Evolutionary conservation across 495 filamentous ascomycete species (phyloP).

Genomic region (Tetracladium setigerum): DNA sequence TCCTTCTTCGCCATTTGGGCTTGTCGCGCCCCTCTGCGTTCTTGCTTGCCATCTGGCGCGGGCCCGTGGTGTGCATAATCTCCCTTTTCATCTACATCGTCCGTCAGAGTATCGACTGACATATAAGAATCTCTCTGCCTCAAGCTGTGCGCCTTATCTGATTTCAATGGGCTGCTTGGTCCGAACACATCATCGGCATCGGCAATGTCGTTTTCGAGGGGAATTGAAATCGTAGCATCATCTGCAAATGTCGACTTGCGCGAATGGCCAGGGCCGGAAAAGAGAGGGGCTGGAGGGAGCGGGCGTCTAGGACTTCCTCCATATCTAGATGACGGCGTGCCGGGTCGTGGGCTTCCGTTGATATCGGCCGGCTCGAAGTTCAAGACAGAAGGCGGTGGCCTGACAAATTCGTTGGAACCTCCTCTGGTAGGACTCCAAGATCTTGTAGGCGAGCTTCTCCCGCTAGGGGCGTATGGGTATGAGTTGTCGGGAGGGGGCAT

Average conservation of each 20-base stretch:
- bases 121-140: slow-evolving; percentile 55
- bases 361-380: slow-evolving; percentile 81
- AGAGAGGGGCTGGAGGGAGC: slow-evolving; percentile 89
- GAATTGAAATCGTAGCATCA: slow-evolving; percentile 52
- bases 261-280: slow-evolving; percentile 40
- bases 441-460: slow-evolving; percentile 44
- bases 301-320: slow-evolving; percentile 77
- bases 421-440: slow-evolving; percentile 67
- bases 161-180: slow-evolving; percentile 43
- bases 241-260: slow-evolving; percentile 32
- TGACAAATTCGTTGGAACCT: slow-evolving; percentile 49
- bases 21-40: slow-evolving; percentile 72
- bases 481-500: slow-evolving; percentile 37
- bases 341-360: slow-evolving; percentile 83
- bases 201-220: slow-evolving; percentile 41
- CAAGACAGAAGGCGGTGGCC: slow-evolving; percentile 53
- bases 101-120: slow-evolving; percentile 43
- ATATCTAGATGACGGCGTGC: slow-evolving; percentile 81
- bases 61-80: slow-evolving; percentile 73
- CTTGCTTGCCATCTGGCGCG: slow-evolving; percentile 77
- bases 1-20: slow-evolving; percentile 91
- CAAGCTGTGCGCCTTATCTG: slow-evolving; percentile 27
- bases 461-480: slow-evolving; percentile 29
- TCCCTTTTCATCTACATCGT: slow-evolving; percentile 39
- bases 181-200: slow-evolving; percentile 72